Percentiles rank a stretch among this genome's conserved stretches.
phyloP scores from a whole-genome alignment of 2,329 filamentous ascomycete species.

The Sphaerulina vaccinii region DNA sequence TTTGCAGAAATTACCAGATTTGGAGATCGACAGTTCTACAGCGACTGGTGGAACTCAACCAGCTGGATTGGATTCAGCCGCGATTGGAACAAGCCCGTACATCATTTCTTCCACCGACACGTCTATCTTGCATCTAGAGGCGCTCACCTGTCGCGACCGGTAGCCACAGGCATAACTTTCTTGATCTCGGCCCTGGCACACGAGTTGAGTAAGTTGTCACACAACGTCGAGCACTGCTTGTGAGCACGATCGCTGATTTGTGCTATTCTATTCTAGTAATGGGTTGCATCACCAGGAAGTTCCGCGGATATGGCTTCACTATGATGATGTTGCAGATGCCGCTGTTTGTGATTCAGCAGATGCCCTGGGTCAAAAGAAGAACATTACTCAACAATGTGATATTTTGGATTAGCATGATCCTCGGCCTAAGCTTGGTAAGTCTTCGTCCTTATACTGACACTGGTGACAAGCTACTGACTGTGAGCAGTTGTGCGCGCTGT shows the following conservation, averaged over 20 bases:
- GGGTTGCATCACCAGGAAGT: slow-evolving; percentile 96
- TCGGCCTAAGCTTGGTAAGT: slow-evolving; percentile 39
- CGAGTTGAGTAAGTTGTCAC: slow-evolving; percentile 67
- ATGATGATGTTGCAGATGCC: slow-evolving; percentile 97
- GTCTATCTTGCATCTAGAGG: slow-evolving; percentile 83
- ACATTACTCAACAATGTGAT: slow-evolving; percentile 66
- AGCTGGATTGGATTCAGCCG: slow-evolving; percentile 88
- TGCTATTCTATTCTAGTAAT: slow-evolving; percentile 55
- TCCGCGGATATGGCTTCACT: slow-evolving; percentile 88
- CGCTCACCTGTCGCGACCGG: slow-evolving; percentile 66
- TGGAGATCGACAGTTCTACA: slow-evolving; percentile 90
- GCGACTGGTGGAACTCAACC: slow-evolving; percentile 69
- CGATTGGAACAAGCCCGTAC: slow-evolving; percentile 97
- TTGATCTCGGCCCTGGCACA: slow-evolving; percentile 85
- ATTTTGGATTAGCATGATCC: slow-evolving; percentile 39
- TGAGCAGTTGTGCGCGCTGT: slow-evolving; percentile 58
- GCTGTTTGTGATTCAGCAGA: slow-evolving; percentile 87
- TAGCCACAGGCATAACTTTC: slow-evolving; percentile 88
- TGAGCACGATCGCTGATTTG: neutral
- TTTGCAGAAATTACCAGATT: slow-evolving; percentile 86
- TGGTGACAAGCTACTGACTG: slow-evolving; percentile 20
- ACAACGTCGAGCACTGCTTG: neutral
- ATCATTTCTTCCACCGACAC: slow-evolving; percentile 90
- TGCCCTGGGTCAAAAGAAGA: slow-evolving; percentile 69
- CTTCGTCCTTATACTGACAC: neutral